Conservation (phyloP, 768 basidiomycete genomes). For the Asterophora parasitica region DNA sequence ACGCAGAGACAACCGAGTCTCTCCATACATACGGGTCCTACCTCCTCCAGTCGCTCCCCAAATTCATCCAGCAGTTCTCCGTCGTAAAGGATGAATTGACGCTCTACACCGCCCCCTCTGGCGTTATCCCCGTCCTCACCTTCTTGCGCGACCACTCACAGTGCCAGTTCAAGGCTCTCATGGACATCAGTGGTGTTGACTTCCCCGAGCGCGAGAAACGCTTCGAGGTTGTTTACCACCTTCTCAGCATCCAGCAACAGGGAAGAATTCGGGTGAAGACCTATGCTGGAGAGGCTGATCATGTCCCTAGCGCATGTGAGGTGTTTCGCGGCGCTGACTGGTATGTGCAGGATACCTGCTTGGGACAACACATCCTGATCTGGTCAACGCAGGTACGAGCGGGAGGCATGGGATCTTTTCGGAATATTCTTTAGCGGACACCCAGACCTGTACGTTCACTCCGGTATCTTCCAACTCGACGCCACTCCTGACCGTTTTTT, state of each 20-base stretch:
- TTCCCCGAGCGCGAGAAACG: slow-evolving; percentile 90
- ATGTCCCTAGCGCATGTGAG: slow-evolving; percentile 76
- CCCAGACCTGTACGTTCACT: slow-evolving; percentile 79
- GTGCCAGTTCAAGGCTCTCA: slow-evolving; percentile 87
- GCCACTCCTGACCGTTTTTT: slow-evolving; percentile 13
- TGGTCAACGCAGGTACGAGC: slow-evolving; percentile 68
- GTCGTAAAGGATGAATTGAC: slow-evolving; percentile 95
- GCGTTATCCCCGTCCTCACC: slow-evolving; percentile 76
- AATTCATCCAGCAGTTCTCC: slow-evolving; percentile 97
- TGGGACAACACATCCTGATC: background rate
- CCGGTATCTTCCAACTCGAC: background rate
- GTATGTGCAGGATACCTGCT: slow-evolving; percentile 37
- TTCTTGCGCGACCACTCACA: slow-evolving; percentile 95
- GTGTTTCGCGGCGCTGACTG: slow-evolving; percentile 93
- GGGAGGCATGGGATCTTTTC: slow-evolving; percentile 97
- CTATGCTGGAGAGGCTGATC: slow-evolving; percentile 88
- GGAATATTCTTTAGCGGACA: slow-evolving; percentile 96
- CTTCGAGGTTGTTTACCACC: slow-evolving; percentile 96
- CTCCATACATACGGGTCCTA: slow-evolving; percentile 93
- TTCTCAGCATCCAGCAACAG: slow-evolving; percentile 74
- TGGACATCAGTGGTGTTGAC: slow-evolving; percentile 96
- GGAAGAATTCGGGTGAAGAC: slow-evolving; percentile 96
- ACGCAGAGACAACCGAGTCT: slow-evolving; percentile 67
- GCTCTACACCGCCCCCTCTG: slow-evolving; percentile 80
- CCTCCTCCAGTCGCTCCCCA: slow-evolving; percentile 88